Evolutionary conservation across 768 basidiomycete genomes (phyloP).

Genomic region (Calocera viscosa): DNA sequence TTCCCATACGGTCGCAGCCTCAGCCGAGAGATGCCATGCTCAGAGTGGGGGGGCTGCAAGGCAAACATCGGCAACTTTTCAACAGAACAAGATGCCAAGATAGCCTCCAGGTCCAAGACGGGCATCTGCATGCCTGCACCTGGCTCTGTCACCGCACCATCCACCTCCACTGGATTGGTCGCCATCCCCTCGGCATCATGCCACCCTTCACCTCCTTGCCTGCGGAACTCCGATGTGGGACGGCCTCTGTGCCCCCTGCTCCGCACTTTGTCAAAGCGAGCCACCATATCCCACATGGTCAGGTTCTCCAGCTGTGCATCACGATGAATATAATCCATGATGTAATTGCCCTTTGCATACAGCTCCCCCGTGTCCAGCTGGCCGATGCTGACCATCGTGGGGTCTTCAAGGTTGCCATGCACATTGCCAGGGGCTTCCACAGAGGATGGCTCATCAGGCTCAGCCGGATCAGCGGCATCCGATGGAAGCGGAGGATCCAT

Average conservation of each 20-base stretch:
- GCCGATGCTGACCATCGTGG: neutral
- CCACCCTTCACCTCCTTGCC: too few species aligned
- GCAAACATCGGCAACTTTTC: neutral
- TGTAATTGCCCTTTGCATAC: slow-evolving; percentile 16
- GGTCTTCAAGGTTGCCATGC: slow-evolving; percentile 13
- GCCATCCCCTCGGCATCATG: too few species aligned
- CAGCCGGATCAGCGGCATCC: too few species aligned
- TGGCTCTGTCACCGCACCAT: too few species aligned
- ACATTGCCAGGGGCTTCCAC: slow-evolving; percentile 22
- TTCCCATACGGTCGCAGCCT: neutral
- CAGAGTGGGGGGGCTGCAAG: slow-evolving; percentile 16
- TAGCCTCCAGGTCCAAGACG: too few species aligned
- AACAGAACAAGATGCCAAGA: too few species aligned
- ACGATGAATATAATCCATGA: slow-evolving; percentile 23
- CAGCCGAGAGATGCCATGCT: slow-evolving; percentile 19
- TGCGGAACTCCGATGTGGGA: too few species aligned
- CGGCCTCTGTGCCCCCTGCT: slow-evolving; percentile 12
- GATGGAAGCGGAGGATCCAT: too few species aligned
- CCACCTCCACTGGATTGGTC: too few species aligned
- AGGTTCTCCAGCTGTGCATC: slow-evolving; percentile 15
- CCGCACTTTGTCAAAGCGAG: slow-evolving; percentile 19
- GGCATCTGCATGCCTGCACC: too few species aligned
- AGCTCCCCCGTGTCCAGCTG: slow-evolving; percentile 14
- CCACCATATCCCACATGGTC: slow-evolving; percentile 26
- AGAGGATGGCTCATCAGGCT: slow-evolving; percentile 19